These are phyloP conservation scores for Plasmodium knowlesi DNA, from an alignment of 169 alveolate genomes.

Conservation along the genomic window DNA sequence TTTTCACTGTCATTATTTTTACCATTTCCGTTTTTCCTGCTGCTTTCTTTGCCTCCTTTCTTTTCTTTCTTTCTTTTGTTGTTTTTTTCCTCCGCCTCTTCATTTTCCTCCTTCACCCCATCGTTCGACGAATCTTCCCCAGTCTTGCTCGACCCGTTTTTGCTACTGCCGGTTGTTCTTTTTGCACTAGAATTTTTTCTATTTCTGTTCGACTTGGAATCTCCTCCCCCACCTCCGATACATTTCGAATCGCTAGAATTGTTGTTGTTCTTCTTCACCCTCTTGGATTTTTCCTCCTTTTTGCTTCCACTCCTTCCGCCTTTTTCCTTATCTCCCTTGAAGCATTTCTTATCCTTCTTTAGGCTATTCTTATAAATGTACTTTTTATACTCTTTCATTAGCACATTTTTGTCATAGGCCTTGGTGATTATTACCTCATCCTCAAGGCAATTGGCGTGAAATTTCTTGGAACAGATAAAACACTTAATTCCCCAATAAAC, in stretches of 20 bases:
- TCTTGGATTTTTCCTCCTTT: slow-evolving; percentile 2
- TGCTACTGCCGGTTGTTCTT: background rate
- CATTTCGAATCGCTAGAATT: slow-evolving; percentile 12
- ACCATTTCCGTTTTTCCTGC: background rate
- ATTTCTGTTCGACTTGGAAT: background rate
- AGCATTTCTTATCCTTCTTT: slow-evolving; percentile 31
- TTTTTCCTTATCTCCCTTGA: slow-evolving; percentile 6
- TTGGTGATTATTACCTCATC: slow-evolving; percentile 55
- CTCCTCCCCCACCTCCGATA: background rate
- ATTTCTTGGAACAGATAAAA: slow-evolving; percentile 48
- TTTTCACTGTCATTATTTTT: slow-evolving; percentile 7
- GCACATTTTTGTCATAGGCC: slow-evolving; percentile 46
- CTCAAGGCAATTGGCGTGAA: slow-evolving; percentile 56
- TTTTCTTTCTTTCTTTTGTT: background rate
- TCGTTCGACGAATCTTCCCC: background rate
- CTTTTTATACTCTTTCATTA: slow-evolving; percentile 69
- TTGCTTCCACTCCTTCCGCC: background rate
- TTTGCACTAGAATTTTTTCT: background rate
- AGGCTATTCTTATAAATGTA: slow-evolving; percentile 60
- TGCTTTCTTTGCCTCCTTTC: background rate
- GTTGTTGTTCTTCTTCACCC: background rate
- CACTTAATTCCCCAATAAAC: slow-evolving; percentile 70
- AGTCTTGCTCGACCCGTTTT: background rate
- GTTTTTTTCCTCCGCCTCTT: background rate
- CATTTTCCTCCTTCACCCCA: background rate